Base-by-base conservation (phyloP, 2,329 filamentous ascomycete genomes). In the Hypoxylon sp. region DNA sequence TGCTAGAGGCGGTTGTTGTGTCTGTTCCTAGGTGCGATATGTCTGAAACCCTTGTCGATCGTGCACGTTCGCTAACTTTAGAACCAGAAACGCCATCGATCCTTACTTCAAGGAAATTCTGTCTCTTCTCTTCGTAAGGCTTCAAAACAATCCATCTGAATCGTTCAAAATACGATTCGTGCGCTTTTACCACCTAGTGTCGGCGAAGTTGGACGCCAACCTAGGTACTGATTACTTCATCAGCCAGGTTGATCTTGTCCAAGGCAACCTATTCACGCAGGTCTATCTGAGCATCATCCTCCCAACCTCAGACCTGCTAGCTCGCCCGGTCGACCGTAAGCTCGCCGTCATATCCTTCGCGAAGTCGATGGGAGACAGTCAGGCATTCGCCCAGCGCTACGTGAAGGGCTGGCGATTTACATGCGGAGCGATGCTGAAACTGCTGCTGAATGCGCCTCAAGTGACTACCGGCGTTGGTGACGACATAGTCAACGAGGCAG, bases 151-250 rank as follows among this genome's bases (percentile, higher is more conserved):
- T 25, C 76, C 80, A 4, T 77, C 92, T 0, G 93, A 97, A 63
- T 88, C 85, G 35, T 89, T 96, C 72, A 89, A 91, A 63, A 77
- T 90, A 45, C 88, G 91, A 43, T 97, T 99, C 69, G 89, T 92
- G 44, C 88, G 91, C 23, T 95, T 99, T 78, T 99, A 95, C 71
- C 93, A 99, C 71, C 86, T 97, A 57, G 82, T 97, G 45, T 90
- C 90, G 20, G 90, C 91, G 12, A 81, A 84, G 29, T 70, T 88
- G 23, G 88, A 94, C 57, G 83, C 84, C 60, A 91, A 91, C n/a
- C 84, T 94, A 50, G 94, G 93, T 36, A 83, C 91, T 5, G 94
- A 99, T 72, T 96, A 91, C 75, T 94, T 97, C 75, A 89, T 97
- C 73, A 81, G 81, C 60, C 82, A 91, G 57, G 86, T 90, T n/a